A percentile compares a stretch with the other conserved stretches of the same genome.
Evolutionary conservation across 495 filamentous ascomycete species (phyloP).

Genomic region (Astrocystis sublimbata): DNA sequence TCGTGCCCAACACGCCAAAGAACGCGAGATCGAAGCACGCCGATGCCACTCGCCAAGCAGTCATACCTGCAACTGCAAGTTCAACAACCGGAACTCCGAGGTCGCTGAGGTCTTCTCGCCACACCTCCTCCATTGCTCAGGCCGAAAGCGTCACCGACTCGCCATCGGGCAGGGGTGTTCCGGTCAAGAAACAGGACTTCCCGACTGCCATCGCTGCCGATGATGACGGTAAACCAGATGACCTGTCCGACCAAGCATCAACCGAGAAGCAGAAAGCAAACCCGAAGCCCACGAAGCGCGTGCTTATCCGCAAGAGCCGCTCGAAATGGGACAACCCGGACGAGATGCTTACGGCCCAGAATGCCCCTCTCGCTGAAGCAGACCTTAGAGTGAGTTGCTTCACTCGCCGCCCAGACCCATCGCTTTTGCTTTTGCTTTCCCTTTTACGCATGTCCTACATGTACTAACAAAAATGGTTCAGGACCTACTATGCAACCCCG

Average conservation of each 20-base stretch:
- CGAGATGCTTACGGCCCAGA: conserved; percentile 52
- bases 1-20: neutral
- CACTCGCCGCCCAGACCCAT: neutral
- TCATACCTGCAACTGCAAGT: neutral
- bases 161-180: conserved; percentile 1
- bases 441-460: neutral
- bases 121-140: conserved; percentile 7
- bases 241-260: conserved; percentile 2
- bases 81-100: neutral
- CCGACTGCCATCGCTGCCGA: conserved; percentile 22
- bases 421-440: too few species aligned
- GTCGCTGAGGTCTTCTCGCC: neutral
- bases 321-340: conserved; percentile 32
- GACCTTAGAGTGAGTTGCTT: conserved; percentile 57
- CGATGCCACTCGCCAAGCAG: neutral
- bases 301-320: conserved; percentile 18
- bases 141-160: neutral
- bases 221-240: conserved; percentile 18
- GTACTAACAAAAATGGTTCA: conserved; percentile 28
- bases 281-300: neutral
- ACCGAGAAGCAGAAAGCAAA: conserved; percentile 23
- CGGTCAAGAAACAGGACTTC: conserved; percentile 16
- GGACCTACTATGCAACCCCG: conserved; percentile 57
- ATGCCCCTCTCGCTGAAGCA: conserved; percentile 54
- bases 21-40: neutral